Percentiles rank a stretch among this genome's conserved stretches.
phyloP scores from a whole-genome alignment of 371 early-diverging fungal genomes.

The Apophysomyces trapeziformis region DNA sequence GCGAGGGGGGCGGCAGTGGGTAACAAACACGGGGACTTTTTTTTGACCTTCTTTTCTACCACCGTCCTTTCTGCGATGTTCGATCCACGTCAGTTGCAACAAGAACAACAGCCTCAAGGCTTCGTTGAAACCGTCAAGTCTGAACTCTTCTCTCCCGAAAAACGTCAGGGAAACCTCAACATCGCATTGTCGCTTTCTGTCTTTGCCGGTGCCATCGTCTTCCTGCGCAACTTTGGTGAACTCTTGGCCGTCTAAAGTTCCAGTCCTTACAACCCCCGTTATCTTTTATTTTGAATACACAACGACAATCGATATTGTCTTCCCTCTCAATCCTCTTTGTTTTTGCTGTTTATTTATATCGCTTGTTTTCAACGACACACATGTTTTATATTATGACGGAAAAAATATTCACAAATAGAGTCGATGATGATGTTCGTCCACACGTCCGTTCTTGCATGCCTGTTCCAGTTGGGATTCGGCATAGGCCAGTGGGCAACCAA shows the following conservation, averaged over 20 bases:
- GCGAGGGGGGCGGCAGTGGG: too few relatives aligned
- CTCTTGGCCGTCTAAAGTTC: conserved; percentile 61
- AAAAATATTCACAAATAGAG: conserved; percentile 37
- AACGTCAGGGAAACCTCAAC: conserved; percentile 62
- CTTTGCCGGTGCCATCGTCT: conserved; percentile 66
- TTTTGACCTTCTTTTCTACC: background rate
- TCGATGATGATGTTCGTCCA: conserved; percentile 48
- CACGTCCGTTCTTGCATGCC: conserved; percentile 22
- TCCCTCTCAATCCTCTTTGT: background rate
- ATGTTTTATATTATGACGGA: conserved; percentile 8
- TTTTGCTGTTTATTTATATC: background rate
- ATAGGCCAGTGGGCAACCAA: conserved; percentile 25
- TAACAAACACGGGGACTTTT: too few relatives aligned
- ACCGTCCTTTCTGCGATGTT: conserved; percentile 1
- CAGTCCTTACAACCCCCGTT: background rate
- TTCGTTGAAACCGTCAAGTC: conserved; percentile 49
- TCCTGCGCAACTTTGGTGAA: conserved; percentile 69
- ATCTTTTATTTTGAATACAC: background rate
- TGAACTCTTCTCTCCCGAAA: conserved; percentile 57
- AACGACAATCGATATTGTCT: conserved; percentile 2
- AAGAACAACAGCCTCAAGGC: conserved; percentile 28
- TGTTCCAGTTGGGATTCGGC: conserved; percentile 22
- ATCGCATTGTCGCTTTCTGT: conserved; percentile 67
- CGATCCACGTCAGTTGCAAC: conserved; percentile 20
- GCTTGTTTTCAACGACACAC: background rate